These are phyloP conservation scores for Nakaseomyces kungkrabaensis DNA, from an alignment of 1,139 yeast genomes.

Conservation along the genomic window DNA sequence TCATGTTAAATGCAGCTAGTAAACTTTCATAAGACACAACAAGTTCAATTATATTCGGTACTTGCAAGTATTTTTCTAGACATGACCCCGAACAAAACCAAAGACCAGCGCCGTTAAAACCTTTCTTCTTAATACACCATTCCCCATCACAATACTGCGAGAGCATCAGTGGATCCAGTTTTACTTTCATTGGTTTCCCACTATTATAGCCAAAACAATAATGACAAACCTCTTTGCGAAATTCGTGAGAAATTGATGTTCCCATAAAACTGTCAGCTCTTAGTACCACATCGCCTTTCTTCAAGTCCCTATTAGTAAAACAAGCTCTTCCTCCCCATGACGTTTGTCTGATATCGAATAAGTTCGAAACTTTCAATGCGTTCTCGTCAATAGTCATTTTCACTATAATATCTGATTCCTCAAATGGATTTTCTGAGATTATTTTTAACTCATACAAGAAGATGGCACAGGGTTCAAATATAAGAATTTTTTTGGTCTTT, in stretches of 20 bases:
- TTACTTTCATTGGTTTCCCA: constrained; percentile 41
- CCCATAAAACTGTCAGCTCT: constrained; percentile 37
- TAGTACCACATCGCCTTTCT: constrained; percentile 36
- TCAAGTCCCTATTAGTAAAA: constrained; percentile 38
- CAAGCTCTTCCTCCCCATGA: constrained; percentile 60
- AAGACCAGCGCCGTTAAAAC: constrained; percentile 36
- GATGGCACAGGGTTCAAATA: too few relatives aligned
- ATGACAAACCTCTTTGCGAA: constrained; percentile 57
- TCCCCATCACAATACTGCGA: background rate
- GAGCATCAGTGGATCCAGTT: background rate
- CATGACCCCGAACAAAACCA: constrained; percentile 50
- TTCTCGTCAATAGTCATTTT: constrained; percentile 3
- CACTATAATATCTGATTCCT: background rate
- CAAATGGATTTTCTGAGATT: background rate
- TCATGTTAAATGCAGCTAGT: constrained; percentile 20
- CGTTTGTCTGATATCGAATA: constrained; percentile 36
- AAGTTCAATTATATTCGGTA: constrained; percentile 27
- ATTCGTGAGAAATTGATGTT: constrained; percentile 42
- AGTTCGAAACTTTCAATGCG: constrained; percentile 7
- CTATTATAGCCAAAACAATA: constrained; percentile 43
- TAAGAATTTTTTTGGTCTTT: background rate
- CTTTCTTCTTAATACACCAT: constrained; percentile 8
- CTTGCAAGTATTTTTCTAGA: constrained; percentile 28
- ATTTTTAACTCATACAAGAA: background rate
- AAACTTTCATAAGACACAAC: constrained; percentile 22